A percentile compares a stretch with the other conserved stretches of the same genome.
phyloP scores from a whole-genome alignment of 2,329 filamentous ascomycete genomes.

The Neofusicoccum cordaticola region DNA sequence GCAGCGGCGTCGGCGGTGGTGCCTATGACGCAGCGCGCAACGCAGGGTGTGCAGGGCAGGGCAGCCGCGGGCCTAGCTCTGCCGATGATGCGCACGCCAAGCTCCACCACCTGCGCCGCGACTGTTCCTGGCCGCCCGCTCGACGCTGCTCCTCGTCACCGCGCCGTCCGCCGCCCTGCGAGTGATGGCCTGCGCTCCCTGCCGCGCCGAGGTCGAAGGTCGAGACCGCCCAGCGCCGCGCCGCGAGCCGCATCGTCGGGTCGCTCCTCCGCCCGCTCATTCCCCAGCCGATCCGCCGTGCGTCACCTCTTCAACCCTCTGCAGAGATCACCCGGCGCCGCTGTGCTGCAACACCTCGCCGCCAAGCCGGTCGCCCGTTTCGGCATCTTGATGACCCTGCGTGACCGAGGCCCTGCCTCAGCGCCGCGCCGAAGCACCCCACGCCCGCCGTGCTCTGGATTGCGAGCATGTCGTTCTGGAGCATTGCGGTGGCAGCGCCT shows the following conservation, averaged over 20 bases:
- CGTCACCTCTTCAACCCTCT: background rate
- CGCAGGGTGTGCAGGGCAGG: background rate
- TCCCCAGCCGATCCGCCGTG: constrained; percentile 4
- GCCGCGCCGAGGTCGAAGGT: background rate
- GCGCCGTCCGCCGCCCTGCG: background rate
- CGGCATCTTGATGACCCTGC: background rate
- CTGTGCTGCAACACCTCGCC: background rate
- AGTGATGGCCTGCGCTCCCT: background rate
- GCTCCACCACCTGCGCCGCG: background rate
- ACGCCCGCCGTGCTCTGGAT: too few relatives aligned
- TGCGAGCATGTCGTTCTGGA: background rate
- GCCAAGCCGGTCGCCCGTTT: background rate
- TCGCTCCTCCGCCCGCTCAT: background rate
- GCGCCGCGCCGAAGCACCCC: background rate
- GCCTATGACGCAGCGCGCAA: constrained; percentile 4
- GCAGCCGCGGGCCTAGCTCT: background rate
- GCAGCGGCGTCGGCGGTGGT: background rate
- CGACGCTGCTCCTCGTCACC: background rate
- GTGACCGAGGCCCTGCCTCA: background rate
- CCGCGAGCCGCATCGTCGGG: too few relatives aligned
- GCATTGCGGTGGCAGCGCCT: too few relatives aligned
- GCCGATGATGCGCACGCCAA: constrained; percentile 4
- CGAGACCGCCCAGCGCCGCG: background rate
- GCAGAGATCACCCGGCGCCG: too few relatives aligned
- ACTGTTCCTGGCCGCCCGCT: background rate